Evolutionary conservation across 2,329 filamentous ascomycete species (phyloP), one percentile per base, ranked within the genome.

Genomic region (Hymenoscyphus albidus): DNA sequence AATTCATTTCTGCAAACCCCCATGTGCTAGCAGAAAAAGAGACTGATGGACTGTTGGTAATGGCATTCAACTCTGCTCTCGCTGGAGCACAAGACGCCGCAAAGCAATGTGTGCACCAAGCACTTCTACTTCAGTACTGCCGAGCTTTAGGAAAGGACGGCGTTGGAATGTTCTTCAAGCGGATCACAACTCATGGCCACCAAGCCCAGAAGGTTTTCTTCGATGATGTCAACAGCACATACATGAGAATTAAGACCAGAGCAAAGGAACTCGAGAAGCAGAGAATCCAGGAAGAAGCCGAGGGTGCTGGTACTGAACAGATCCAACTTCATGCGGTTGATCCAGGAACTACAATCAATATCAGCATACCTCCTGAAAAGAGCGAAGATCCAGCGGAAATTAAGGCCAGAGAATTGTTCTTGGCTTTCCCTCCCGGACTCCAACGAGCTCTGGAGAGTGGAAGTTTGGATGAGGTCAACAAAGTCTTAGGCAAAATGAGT

Each of bases 261-360:
- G 82, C 81, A 16, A 80, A 79, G 68, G 82, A 84, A 62, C 79
- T 76, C 35, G 67, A 75, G 2, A 80, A 77, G 51, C 78, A 80
- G 65, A 73, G 77, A 44, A 82, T 81, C 51, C 85, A 85, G 68
- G 82, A 89, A 70, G 79, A 82, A 56, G 82, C 80, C 5, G 81
- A 81, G 22, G 80, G 80, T 7, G 78, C 78, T 1, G 92, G 89
- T 22, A 90, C 96, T 10, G 95, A 99, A 80, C 94, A 97, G 78
- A 99, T 99, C 71, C 96, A 99, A 78, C 84, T 99, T 58, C 95
- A 99, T 76, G 94, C 95, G 14, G 93, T 99, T 12, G 93, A 97
- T 76, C 94, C 94, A 0, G 90, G 90, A 58, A 97, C 94, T 2
- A 89, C 91, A 67, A 97, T 99, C 76, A 91, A 91, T 75, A 97